phyloP scores from a whole-genome alignment of 2,329 filamentous ascomycete species.

The Pezicula radicicola region DNA sequence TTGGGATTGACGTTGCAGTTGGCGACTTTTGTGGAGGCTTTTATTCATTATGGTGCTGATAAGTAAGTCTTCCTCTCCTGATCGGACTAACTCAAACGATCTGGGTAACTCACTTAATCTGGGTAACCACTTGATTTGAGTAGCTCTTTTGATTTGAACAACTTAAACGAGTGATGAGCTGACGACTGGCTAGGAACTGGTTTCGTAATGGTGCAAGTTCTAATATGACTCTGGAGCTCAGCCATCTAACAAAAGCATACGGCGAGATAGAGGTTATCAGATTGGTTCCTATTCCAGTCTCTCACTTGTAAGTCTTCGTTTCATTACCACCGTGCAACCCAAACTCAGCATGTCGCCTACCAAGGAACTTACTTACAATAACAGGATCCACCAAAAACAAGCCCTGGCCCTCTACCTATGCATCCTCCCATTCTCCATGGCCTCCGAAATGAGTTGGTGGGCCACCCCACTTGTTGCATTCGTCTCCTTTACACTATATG shows the following conservation, averaged over 20 bases:
- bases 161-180: not conserved
- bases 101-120: not conserved
- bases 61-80: constrained; percentile 15
- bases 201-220: constrained; percentile 57
- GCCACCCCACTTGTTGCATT: constrained; percentile 55
- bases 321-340: constrained; percentile 19
- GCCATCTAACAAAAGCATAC: constrained; percentile 53
- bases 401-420: constrained; percentile 58
- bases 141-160: not conserved
- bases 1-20: constrained; percentile 59
- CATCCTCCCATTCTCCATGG: constrained; percentile 61
- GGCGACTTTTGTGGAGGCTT: constrained; percentile 56
- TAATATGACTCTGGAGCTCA: constrained; percentile 56
- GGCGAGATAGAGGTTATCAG: constrained; percentile 64
- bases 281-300: constrained; percentile 61
- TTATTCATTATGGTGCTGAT: constrained; percentile 53
- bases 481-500: constrained; percentile 62
- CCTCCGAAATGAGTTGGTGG: constrained; percentile 62
- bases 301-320: constrained; percentile 43
- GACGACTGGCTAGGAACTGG: constrained; percentile 41
- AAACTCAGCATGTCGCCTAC: not conserved
- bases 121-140: not conserved
- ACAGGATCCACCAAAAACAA: constrained; percentile 61
- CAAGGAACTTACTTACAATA: not conserved
- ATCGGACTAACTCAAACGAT: too few species aligned